A percentile compares a stretch with the other conserved stretches of the same genome.
Conservation (phyloP, 2,329 filamentous ascomycete species). For the Colletotrichum sp. region DNA sequence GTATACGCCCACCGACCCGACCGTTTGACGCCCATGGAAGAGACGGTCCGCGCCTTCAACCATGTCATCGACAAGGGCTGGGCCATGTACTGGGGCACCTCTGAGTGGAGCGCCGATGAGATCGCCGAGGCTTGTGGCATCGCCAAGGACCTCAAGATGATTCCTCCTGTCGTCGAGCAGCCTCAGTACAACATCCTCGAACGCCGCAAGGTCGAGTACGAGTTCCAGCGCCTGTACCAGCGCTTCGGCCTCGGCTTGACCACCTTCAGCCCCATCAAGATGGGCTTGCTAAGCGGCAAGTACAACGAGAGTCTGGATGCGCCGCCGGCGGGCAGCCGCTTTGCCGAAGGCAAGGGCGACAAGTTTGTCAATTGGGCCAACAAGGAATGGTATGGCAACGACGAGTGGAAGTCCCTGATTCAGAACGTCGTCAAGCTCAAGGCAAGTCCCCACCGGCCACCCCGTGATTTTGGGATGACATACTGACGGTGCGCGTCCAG, state of each 20-base stretch:
- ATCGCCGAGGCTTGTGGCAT: constrained; percentile 67
- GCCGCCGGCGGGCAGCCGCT: constrained; percentile 62
- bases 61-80: constrained; percentile 71
- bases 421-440: constrained; percentile 48
- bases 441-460: constrained; percentile 18
- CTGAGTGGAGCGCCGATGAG: constrained; percentile 73
- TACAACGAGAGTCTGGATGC: constrained; percentile 62
- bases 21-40: constrained; percentile 71
- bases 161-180: constrained; percentile 71
- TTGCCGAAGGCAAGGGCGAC: constrained; percentile 57
- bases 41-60: constrained; percentile 75
- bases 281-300: constrained; percentile 68
- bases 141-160: constrained; percentile 64
- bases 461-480: background rate
- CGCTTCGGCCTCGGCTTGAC: constrained; percentile 66
- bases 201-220: constrained; percentile 66
- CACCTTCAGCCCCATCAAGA: constrained; percentile 63
- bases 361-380: constrained; percentile 61
- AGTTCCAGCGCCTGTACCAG: constrained; percentile 66
- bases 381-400: constrained; percentile 56
- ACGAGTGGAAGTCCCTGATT: constrained; percentile 59
- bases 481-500: constrained; percentile 27
- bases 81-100: constrained; percentile 76
- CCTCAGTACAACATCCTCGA: constrained; percentile 70
- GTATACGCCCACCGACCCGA: constrained; percentile 75